Evolutionary conservation across 441 rosid species (phyloP).

Genomic region (Erodium moschatum): DNA sequence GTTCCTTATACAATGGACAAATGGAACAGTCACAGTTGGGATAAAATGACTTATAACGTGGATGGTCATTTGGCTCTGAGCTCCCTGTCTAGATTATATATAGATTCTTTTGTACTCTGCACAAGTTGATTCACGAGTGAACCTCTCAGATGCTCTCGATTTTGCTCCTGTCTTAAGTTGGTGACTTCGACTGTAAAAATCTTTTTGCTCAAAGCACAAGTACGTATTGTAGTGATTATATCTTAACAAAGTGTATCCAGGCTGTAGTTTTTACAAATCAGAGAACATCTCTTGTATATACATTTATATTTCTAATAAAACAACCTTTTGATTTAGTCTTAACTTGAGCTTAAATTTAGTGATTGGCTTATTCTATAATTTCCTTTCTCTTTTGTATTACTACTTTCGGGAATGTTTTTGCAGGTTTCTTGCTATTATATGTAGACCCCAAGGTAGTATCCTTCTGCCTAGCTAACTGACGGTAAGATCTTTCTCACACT

Average conservation of each 20-base stretch:
- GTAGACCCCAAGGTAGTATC: background rate
- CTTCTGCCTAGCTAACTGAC: background rate
- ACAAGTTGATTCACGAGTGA: slow-evolving; percentile 42
- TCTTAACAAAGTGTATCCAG: slow-evolving; percentile 42
- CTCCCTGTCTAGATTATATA: slow-evolving; percentile 34
- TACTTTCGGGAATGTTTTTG: background rate
- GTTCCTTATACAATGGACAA: slow-evolving; percentile 73
- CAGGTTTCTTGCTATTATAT: background rate
- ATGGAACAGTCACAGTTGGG: slow-evolving; percentile 34
- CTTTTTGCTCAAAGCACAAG: slow-evolving; percentile 36
- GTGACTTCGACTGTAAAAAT: slow-evolving; percentile 52
- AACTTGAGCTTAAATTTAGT: background rate
- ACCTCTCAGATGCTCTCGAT: slow-evolving; percentile 38
- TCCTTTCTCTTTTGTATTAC: background rate
- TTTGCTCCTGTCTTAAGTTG: slow-evolving; percentile 55
- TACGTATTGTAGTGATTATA: slow-evolving; percentile 44
- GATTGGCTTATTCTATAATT: background rate
- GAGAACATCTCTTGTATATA: slow-evolving; percentile 2
- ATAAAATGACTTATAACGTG: slow-evolving; percentile 47
- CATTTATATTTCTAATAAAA: slow-evolving; percentile 3
- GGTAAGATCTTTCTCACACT: background rate
- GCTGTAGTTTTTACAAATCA: slow-evolving; percentile 38
- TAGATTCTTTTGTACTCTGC: slow-evolving; percentile 53
- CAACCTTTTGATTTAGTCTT: background rate
- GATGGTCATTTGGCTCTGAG: slow-evolving; percentile 42